Conservation (phyloP, 2,329 filamentous ascomycete genomes). For the Pseudocercospora vitis region DNA sequence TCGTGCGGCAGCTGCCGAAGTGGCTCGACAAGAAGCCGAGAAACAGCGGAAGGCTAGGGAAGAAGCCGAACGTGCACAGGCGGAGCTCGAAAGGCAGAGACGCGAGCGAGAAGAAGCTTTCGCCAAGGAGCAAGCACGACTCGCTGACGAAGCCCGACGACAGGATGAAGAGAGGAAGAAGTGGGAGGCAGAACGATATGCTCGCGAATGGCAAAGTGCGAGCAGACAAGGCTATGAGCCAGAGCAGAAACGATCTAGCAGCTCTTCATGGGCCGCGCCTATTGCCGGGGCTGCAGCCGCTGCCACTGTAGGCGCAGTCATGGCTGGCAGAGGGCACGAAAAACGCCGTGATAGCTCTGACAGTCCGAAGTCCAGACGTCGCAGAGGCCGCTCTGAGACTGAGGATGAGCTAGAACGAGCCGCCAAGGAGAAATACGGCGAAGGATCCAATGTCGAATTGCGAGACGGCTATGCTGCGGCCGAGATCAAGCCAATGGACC, state of each 20-base stretch:
- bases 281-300: conserved; percentile 39
- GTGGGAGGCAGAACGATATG: conserved; percentile 22
- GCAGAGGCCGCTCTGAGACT: conserved; percentile 11
- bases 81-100: conserved; percentile 26
- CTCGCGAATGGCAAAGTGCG: conserved; percentile 14
- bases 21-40: conserved; percentile 22
- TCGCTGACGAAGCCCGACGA: conserved; percentile 25
- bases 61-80: conserved; percentile 24
- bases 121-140: conserved; percentile 28
- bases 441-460: conserved; percentile 15
- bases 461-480: conserved; percentile 23
- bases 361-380: conserved; percentile 15
- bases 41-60: conserved; percentile 20
- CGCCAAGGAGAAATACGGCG: conserved; percentile 21
- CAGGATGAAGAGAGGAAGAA: conserved; percentile 23
- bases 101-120: conserved; percentile 34
- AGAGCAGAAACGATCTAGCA: conserved; percentile 23
- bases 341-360: conserved; percentile 21
- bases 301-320: conserved; percentile 34
- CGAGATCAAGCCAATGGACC: conserved; percentile 34
- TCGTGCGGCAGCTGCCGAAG: conserved; percentile 22
- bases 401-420: conserved; percentile 17
- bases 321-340: conserved; percentile 31
- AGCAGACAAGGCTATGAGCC: conserved; percentile 11
- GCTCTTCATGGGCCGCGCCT: conserved; percentile 39